A percentile compares a stretch with the other conserved stretches of the same genome.
Conservation (phyloP, 2,329 filamentous ascomycete genomes). For the Colletotrichum magnum region DNA sequence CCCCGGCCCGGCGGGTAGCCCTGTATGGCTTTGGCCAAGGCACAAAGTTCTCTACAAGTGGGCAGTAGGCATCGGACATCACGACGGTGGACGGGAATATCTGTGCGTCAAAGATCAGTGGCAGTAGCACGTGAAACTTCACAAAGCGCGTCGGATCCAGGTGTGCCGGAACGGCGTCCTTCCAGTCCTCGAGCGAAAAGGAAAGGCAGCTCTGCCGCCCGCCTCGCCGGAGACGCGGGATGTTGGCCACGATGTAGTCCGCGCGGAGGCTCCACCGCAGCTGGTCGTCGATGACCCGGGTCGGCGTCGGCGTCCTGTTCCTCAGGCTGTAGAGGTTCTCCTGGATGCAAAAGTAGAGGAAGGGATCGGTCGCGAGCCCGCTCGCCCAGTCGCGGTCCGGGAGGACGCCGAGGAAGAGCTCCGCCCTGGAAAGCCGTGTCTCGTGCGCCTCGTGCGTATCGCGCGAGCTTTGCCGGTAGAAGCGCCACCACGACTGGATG, state of each 20-base stretch:
- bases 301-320: background rate
- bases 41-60: too few species aligned
- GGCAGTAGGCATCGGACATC: background rate
- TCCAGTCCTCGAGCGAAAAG: constrained; percentile 10
- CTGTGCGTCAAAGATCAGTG: background rate
- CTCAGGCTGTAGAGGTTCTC: background rate
- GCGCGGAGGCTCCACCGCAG: constrained; percentile 13
- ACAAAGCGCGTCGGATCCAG: background rate
- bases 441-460: background rate
- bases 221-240: background rate
- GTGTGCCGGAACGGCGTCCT: too few species aligned
- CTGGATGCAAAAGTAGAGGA: background rate
- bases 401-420: background rate
- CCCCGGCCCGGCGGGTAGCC: background rate
- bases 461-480: background rate
- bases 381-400: background rate
- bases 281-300: background rate
- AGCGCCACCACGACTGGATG: constrained; percentile 4
- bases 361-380: background rate
- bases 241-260: constrained; percentile 14
- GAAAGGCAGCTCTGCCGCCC: background rate
- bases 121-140: background rate
- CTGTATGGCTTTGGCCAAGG: background rate
- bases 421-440: background rate
- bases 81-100: constrained; percentile 1